Conservation (phyloP, 2,329 filamentous ascomycete genomes). For the Beauveria asiatica region DNA sequence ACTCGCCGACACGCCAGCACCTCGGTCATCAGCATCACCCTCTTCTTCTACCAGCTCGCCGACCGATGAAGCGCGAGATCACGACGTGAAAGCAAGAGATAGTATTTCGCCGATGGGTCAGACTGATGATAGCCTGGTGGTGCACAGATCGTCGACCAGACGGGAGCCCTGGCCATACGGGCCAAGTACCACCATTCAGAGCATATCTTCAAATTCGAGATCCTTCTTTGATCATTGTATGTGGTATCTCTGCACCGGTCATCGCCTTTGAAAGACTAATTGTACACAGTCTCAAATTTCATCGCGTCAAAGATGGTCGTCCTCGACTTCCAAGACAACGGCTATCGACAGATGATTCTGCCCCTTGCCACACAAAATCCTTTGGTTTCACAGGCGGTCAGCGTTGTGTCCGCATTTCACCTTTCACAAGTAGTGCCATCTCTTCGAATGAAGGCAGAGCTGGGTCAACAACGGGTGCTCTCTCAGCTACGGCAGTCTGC, state of each 20-base stretch:
- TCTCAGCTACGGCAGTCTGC: conserved; percentile 26
- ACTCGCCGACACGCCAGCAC: not conserved
- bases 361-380: conserved; percentile 30
- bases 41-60: not conserved
- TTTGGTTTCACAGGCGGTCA: conserved; percentile 27
- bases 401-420: conserved; percentile 31
- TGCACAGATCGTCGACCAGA: not conserved
- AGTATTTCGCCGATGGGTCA: not conserved
- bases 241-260: not conserved
- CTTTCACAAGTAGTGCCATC: conserved; percentile 24
- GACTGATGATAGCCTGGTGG: not conserved
- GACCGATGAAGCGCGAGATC: not conserved
- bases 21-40: not conserved
- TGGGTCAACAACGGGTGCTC: conserved; percentile 27
- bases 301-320: conserved; percentile 33
- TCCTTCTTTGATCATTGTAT: conserved; percentile 29
- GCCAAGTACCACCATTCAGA: conserved; percentile 14
- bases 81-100: not conserved
- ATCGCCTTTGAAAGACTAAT: not conserved
- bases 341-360: conserved; percentile 30
- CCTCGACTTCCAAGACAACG: conserved; percentile 26
- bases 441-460: conserved; percentile 24
- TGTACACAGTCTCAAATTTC: conserved; percentile 22
- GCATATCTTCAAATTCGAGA: conserved; percentile 21
- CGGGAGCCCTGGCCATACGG: not conserved